Evolutionary conservation across 2,329 filamentous ascomycete species (phyloP).

Genomic region (Aspergillus sp.): DNA sequence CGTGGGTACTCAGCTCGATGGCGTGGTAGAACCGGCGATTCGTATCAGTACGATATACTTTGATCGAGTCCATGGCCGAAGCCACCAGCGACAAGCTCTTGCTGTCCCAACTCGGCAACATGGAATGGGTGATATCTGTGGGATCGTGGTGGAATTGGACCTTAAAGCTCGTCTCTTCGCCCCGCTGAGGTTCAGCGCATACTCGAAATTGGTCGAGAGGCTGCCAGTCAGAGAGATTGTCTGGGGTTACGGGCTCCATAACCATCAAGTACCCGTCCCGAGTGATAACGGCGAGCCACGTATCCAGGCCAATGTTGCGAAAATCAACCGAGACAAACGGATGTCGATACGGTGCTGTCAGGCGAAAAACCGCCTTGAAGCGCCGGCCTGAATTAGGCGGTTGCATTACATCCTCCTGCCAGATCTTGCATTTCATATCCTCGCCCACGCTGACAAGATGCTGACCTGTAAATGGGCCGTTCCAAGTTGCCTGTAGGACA

Average conservation of each 20-base stretch:
- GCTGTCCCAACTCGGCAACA: slow-evolving; percentile 69
- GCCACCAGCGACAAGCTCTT: slow-evolving; percentile 76
- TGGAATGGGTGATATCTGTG: slow-evolving; percentile 58
- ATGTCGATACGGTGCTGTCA: slow-evolving; percentile 56
- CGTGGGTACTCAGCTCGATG: slow-evolving; percentile 63
- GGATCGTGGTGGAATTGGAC: slow-evolving; percentile 84
- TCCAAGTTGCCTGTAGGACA: slow-evolving; percentile 69
- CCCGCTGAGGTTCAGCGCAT: slow-evolving; percentile 59
- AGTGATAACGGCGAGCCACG: slow-evolving; percentile 75
- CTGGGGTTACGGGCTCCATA: slow-evolving; percentile 76
- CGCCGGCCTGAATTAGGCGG: slow-evolving; percentile 63
- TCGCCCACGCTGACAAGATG: slow-evolving; percentile 80
- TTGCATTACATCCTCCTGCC: slow-evolving; percentile 81
- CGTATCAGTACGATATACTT: slow-evolving; percentile 68
- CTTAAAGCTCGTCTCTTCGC: slow-evolving; percentile 78
- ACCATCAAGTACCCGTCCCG: slow-evolving; percentile 71
- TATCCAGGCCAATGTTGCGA: slow-evolving; percentile 73
- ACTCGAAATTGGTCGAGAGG: slow-evolving; percentile 68
- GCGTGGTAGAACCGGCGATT: slow-evolving; percentile 77
- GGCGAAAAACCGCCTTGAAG: slow-evolving; percentile 62
- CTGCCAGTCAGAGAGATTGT: slow-evolving; percentile 67
- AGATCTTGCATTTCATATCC: slow-evolving; percentile 82
- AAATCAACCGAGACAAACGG: slow-evolving; percentile 73
- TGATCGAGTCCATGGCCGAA: slow-evolving; percentile 73
- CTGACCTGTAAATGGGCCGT: slow-evolving; percentile 80